These are phyloP conservation scores for Cryptococcus sp. DNA, from an alignment of 1,284 basidiomycete species.

Conservation along the genomic window DNA sequence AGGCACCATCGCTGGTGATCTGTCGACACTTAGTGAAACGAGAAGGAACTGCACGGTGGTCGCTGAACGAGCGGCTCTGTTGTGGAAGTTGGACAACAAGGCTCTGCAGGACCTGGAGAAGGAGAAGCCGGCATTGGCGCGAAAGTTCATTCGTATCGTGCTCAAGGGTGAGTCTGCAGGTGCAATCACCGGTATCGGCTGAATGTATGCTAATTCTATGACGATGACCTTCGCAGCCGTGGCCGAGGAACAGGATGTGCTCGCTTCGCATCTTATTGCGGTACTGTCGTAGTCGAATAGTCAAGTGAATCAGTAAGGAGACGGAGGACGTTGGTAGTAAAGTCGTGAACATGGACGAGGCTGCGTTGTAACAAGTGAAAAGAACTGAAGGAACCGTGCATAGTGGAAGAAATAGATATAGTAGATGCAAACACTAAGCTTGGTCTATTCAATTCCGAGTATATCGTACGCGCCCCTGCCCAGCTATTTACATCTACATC, in stretches of 20 bases:
- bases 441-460: no score
- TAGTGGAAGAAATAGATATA: no score
- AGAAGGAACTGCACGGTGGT: conserved; percentile 81
- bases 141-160: conserved; percentile 69
- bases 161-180: conserved; percentile 66
- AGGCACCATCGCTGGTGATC: conserved; percentile 84
- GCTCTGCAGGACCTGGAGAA: conserved; percentile 64
- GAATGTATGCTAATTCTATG: background rate
- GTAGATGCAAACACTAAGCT: no score
- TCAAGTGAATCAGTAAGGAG: no score
- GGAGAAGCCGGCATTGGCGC: conserved; percentile 67
- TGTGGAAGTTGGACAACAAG: conserved; percentile 74
- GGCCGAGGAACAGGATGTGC: conserved; percentile 52
- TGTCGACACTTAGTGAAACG: conserved; percentile 74
- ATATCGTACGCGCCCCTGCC: no score
- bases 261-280: conserved; percentile 50
- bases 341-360: no score
- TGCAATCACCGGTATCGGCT: background rate
- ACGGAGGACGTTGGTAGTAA: no score
- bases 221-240: conserved; percentile 33
- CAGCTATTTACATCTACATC: no score
- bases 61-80: conserved; percentile 71
- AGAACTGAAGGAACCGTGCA: no score
- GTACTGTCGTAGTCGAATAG: conserved; percentile 30
- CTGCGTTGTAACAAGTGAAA: background rate